A percentile compares a stretch with the other conserved stretches of the same genome.
Conservation (phyloP, 2,329 filamentous ascomycete genomes). For the Aspergillus amoenus region DNA sequence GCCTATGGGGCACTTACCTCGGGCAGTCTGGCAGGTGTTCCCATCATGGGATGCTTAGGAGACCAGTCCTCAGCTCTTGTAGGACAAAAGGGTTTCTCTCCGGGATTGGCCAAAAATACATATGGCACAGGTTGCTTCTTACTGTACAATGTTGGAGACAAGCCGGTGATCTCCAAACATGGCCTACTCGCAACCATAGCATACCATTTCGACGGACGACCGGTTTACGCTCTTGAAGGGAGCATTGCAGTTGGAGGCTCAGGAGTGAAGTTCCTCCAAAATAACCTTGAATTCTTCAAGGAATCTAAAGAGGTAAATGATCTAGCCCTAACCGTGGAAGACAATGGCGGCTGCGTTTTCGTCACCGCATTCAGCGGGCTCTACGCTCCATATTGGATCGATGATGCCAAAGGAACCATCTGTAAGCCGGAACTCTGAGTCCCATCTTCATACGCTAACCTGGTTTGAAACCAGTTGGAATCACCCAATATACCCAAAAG, state of each 20-base stretch:
- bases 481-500: slow-evolving; percentile 80
- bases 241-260: slow-evolving; percentile 80
- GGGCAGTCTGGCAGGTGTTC: slow-evolving; percentile 65
- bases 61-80: slow-evolving; percentile 85
- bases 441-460: slow-evolving; percentile 4
- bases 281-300: slow-evolving; percentile 62
- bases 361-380: slow-evolving; percentile 89
- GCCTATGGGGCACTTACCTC: slow-evolving; percentile 67
- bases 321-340: slow-evolving; percentile 62
- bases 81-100: slow-evolving; percentile 78
- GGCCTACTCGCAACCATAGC: slow-evolving; percentile 82
- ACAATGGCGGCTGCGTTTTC: slow-evolving; percentile 82
- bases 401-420: slow-evolving; percentile 86
- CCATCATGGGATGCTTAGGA: slow-evolving; percentile 77
- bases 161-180: slow-evolving; percentile 79
- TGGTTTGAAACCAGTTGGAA: slow-evolving; percentile 57
- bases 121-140: slow-evolving; percentile 89
- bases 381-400: slow-evolving; percentile 93
- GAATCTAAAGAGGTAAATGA: slow-evolving; percentile 63
- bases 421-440: slow-evolving; percentile 49
- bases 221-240: slow-evolving; percentile 78
- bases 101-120: slow-evolving; percentile 84
- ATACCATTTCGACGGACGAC: slow-evolving; percentile 72
- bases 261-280: slow-evolving; percentile 72
- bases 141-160: slow-evolving; percentile 80